Evolutionary conservation across 176 grass and related monocot genomes (phyloP), one percentile per base, ranked within the genome.

Genomic region (Chrysopogon serrulatus): DNA sequence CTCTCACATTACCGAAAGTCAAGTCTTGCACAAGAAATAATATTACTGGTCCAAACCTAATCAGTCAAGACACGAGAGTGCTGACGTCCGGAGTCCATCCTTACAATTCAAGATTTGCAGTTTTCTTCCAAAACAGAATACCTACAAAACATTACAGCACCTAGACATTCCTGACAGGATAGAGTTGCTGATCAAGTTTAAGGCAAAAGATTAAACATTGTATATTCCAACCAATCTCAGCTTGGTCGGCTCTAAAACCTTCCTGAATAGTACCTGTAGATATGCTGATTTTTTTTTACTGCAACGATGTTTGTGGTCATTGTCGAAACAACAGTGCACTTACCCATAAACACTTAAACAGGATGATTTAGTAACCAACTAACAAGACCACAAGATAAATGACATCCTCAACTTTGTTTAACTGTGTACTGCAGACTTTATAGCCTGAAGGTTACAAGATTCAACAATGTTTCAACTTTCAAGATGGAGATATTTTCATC

Each of bases 41-140:
- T 61, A 45, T 28, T 73, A n/a, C 39, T 17, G 27, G 51, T 45
- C 12, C 51, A 73, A 31, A 72, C 54, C 12, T 82, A 73, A 72
- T 49, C 47, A 45, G 36, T 82, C 8, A 74, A 65, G 14, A 35
- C 5, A 14, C 4, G 28, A 62, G 18, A 15, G 37, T 40, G 24
- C 33, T 21, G 33, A 66, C 32, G 53, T 33, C 57, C 26, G 27
- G 19, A 81, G 9, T 18, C 8, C 77, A 86, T 86, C 68, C 43
- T 65, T 80, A 66, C 37, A 53, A 3, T 51, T 14, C 5, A 13
- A 30, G 34, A 73, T 80, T 86, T 39, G 30, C 28, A 74, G 21
- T 43, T 81, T 59, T 75, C 45, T 53, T 77, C 36, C 31, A 87
- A 75, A 82, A 14, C 36, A 85, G 31, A 51, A 66, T 61, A 76